Evolutionary conservation across 345 rosid species (phyloP), one percentile per base, ranked within the genome.

Genomic region (Gossypium australe): DNA sequence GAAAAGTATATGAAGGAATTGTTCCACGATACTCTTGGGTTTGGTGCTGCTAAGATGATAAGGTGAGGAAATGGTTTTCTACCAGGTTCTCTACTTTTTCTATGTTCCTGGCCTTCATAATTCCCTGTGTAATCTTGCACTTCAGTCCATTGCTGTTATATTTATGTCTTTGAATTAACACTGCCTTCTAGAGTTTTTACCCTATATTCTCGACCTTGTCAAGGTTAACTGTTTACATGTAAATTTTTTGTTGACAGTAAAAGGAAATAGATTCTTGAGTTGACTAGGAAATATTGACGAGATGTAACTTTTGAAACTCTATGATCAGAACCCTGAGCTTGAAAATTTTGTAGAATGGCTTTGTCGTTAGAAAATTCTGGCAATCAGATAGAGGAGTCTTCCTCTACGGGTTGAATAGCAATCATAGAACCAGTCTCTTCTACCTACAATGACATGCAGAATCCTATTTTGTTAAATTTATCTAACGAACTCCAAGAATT

Each of bases 1-100:
- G 87, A 73, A 72, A 86, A 85, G 55, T 93, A 65, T 78, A 87
- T 95, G 88, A 77, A 13, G 69, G 89, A 88, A 74, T 79, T 95
- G 80, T 80, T 93, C 82, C 98, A 91, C 68, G 98, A 93, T 70
- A 74, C 91, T 43, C 94, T 95, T 70, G 99, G 99, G 66, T 95
- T 91, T 41, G 99, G 98, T 34, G 92, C 98, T 68, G 97, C 98
- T 72, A 93, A 95, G 82, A 95, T 95, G 99, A 93, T 91, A 56
- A 90, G 99, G 98, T 89, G 68, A 80, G 75, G 52, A 14, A 9
- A 17, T 41, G 16, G 10, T 27, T 59, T 73, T 65, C 71, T 57
- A 22, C 11, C 27, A 47, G 18, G 11, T 66, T 16, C 17, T 66
- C 8, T 67, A 24, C 55, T 34, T 29, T 71, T 70, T 65, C 61